Evolutionary conservation across 2,329 filamentous ascomycete genomes (phyloP), one percentile per base, ranked within the genome.

Genomic region (Zasmidium angulare): DNA sequence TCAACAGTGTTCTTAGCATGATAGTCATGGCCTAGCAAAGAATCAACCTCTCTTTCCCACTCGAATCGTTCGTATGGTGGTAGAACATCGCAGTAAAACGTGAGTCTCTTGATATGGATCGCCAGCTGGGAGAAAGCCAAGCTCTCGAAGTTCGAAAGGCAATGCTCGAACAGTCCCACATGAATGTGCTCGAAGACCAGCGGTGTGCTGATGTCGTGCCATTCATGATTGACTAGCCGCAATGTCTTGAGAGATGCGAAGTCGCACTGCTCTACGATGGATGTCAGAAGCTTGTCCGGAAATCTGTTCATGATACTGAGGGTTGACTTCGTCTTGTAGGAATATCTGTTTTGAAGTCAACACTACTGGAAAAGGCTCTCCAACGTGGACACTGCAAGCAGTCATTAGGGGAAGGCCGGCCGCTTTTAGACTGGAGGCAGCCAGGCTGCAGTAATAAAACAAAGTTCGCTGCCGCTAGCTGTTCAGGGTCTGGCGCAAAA

Each of bases 241-340:
- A 68, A 54, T 12, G 43, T 46, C 49, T 68, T 71, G 24, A 65
- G 61, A 1, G 62, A 59, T 2, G 59, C 46, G 49, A 65, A 62
- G 22, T 63, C 55, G 52, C 63, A 66, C 17, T 63, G 51, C 19
- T 63, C 60, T 43, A 61, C 53, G 17, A 72, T 66, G 43, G 63
- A 50, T 4, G 64, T 64, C 20, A 71, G 50, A 14, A 73, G 60
- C 63, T 73, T 69, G 43, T 57, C 52, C 10, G 70, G 70, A 6
- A 70, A 59, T 23, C 43, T 43, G 20, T 66, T 55, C 59, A 62
- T 63, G 17, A 21, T 46, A 23, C 12, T 19, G 19, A 36, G 20
- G 12, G 14, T 36, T 36, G 29, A 7, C 29, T 36, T 36, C n/a
- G n/a, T n/a, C n/a, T n/a, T n/a, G n/a, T n/a, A n/a, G n/a, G n/a